Conservation (phyloP, 75 land plant genomes). For the Pseudotsuga menziesii region DNA sequence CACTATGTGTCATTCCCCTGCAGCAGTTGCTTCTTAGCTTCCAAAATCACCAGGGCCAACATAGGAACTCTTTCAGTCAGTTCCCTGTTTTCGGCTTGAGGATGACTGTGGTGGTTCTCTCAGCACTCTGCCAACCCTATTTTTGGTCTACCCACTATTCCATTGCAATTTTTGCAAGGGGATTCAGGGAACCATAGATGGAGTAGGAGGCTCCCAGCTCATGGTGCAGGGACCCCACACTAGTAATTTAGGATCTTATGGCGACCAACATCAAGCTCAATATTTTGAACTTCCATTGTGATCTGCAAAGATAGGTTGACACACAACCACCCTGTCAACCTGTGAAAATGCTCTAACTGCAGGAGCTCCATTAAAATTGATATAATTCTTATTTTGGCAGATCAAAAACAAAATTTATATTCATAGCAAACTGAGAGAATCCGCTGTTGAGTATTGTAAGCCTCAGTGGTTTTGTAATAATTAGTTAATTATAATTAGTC, state of each 20-base stretch:
- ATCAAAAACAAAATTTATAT: not conserved
- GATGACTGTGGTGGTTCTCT: too few species aligned
- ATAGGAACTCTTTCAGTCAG: too few species aligned
- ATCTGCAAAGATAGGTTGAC: too few species aligned
- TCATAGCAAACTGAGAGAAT: not conserved
- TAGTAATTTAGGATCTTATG: not conserved
- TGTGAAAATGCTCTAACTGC: not conserved
- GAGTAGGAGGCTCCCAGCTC: too few species aligned
- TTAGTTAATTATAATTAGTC: not conserved
- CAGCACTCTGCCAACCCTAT: too few species aligned
- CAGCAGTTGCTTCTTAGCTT: too few species aligned
- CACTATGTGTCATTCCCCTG: too few species aligned
- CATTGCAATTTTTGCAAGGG: too few species aligned
- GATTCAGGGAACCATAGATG: too few species aligned
- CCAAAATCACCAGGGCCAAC: too few species aligned
- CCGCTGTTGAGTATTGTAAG: not conserved
- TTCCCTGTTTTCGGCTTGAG: too few species aligned
- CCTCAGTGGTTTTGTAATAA: conserved; percentile 6
- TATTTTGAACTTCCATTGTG: not conserved
- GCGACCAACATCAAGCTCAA: not conserved
- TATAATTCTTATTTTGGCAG: not conserved
- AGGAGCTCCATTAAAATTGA: not conserved
- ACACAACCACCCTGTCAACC: not conserved
- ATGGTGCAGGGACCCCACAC: not conserved
- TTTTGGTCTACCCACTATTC: too few species aligned